phyloP scores from a whole-genome alignment of 208 protist species.

The Leishmania tarentolae region DNA sequence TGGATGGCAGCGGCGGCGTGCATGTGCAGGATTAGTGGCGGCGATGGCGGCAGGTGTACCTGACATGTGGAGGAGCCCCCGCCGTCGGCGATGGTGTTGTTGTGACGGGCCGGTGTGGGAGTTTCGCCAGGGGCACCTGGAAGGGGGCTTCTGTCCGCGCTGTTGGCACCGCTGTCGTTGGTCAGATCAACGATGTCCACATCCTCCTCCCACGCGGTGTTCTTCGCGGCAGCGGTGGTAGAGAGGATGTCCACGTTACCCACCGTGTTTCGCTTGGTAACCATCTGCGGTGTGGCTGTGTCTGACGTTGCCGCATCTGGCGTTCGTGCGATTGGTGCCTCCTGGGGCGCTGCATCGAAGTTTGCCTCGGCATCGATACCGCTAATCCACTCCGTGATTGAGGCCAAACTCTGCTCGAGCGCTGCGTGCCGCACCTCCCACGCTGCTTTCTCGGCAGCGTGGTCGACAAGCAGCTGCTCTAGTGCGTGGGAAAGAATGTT shows the following conservation, averaged over 20 bases:
- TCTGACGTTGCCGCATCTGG: not conserved
- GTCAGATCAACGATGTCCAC: not conserved
- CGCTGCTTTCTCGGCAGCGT: conserved; percentile 18
- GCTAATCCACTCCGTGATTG: conserved; percentile 24
- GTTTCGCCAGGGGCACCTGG: conserved; percentile 32
- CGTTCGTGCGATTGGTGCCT: not conserved
- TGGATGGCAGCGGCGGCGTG: conserved; percentile 9
- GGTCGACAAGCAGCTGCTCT: conserved; percentile 30
- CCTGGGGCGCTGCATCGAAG: not conserved
- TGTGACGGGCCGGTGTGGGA: conserved; percentile 41
- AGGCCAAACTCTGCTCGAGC: conserved; percentile 27
- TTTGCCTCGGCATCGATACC: conserved; percentile 27
- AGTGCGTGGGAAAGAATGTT: conserved; percentile 25
- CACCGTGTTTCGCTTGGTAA: not conserved
- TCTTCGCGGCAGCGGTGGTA: conserved; percentile 6
- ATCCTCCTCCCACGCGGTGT: conserved; percentile 22
- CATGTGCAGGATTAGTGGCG: conserved; percentile 63
- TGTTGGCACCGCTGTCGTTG: conserved; percentile 3
- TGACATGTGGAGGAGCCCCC: conserved; percentile 9
- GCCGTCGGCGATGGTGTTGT: conserved; percentile 17
- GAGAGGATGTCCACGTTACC: not conserved
- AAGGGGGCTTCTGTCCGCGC: conserved; percentile 18
- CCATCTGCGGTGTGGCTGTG: not conserved
- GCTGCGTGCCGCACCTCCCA: conserved; percentile 21
- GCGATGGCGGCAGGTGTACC: conserved; percentile 60